Evolutionary conservation across 2,329 filamentous ascomycete species (phyloP).

Genomic region (Diaporthe ilicicola): DNA sequence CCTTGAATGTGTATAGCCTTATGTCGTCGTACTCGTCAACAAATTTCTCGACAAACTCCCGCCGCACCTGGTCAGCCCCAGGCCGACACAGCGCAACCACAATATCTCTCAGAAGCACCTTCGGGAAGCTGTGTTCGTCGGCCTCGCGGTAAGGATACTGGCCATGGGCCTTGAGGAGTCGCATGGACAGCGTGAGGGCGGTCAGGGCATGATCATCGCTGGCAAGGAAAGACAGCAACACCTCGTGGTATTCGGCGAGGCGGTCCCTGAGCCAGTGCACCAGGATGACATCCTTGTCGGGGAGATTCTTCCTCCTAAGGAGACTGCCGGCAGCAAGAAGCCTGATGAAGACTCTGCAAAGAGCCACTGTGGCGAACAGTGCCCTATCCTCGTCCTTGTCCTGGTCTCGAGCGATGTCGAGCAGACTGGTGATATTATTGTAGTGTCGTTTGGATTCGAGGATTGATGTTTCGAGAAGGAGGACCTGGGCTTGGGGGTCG

Average conservation of each 20-base stretch:
- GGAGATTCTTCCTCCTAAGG: slow-evolving; percentile 68
- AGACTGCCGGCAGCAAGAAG: slow-evolving; percentile 79
- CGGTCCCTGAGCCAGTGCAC: slow-evolving; percentile 81
- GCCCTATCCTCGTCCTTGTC: slow-evolving; percentile 62
- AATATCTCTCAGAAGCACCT: slow-evolving; percentile 70
- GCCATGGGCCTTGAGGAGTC: slow-evolving; percentile 81
- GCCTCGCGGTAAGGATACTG: slow-evolving; percentile 64
- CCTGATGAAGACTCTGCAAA: slow-evolving; percentile 87
- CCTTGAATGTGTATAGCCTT: slow-evolving; percentile 81
- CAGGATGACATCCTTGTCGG: slow-evolving; percentile 79
- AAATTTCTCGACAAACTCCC: slow-evolving; percentile 81
- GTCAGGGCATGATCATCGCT: slow-evolving; percentile 72
- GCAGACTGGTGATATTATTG: slow-evolving; percentile 83
- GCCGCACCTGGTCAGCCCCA: slow-evolving; percentile 66
- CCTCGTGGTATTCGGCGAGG: slow-evolving; percentile 74
- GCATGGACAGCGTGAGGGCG: slow-evolving; percentile 82
- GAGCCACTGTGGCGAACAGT: slow-evolving; percentile 77
- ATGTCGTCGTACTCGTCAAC: slow-evolving; percentile 85
- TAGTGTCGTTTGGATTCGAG: slow-evolving; percentile 88
- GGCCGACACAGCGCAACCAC: slow-evolving; percentile 69
- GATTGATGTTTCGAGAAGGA: slow-evolving; percentile 81
- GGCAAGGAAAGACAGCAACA: slow-evolving; percentile 68
- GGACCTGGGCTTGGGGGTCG: slow-evolving; percentile 70
- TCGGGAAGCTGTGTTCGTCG: slow-evolving; percentile 75
- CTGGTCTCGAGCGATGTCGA: slow-evolving; percentile 65